Evolutionary conservation across 306 rosid genomes (phyloP).

Genomic region (Abrus precatorius): DNA sequence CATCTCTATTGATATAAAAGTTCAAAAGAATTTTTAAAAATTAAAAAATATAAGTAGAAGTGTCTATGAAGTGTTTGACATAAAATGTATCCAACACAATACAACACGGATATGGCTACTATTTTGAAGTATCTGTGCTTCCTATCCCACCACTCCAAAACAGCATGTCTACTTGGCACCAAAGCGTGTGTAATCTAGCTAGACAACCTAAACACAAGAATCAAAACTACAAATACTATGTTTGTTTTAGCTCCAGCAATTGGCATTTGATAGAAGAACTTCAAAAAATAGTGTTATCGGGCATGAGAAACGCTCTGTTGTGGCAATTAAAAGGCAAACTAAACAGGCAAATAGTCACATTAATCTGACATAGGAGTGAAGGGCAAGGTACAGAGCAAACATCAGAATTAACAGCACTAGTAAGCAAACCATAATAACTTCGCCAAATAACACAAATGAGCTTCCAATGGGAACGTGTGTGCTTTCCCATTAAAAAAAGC

Average conservation of each 20-base stretch:
- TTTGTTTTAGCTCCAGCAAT: not conserved
- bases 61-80: too few relatives aligned
- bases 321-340: not conserved
- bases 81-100: too few relatives aligned
- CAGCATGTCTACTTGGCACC: not conserved
- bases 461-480: not conserved
- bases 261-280: not conserved
- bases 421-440: conserved; percentile 21
- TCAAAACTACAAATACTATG: not conserved
- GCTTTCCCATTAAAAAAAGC: conserved; percentile 23
- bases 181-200: not conserved
- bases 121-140: too few relatives aligned
- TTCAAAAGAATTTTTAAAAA: too few relatives aligned
- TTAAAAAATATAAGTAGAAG: too few relatives aligned
- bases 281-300: too few relatives aligned
- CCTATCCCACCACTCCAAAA: not conserved
- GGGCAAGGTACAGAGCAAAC: not conserved
- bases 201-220: conserved; percentile 8
- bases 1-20: too few relatives aligned
- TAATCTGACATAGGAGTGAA: not conserved
- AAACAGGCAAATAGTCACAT: not conserved
- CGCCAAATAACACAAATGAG: not conserved
- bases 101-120: too few relatives aligned
- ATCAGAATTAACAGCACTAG: not conserved
- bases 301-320: not conserved